A percentile compares a stretch with the other conserved stretches of the same genome.
Conservation (phyloP, 441 rosid species). For the Sinapis alba region DNA sequence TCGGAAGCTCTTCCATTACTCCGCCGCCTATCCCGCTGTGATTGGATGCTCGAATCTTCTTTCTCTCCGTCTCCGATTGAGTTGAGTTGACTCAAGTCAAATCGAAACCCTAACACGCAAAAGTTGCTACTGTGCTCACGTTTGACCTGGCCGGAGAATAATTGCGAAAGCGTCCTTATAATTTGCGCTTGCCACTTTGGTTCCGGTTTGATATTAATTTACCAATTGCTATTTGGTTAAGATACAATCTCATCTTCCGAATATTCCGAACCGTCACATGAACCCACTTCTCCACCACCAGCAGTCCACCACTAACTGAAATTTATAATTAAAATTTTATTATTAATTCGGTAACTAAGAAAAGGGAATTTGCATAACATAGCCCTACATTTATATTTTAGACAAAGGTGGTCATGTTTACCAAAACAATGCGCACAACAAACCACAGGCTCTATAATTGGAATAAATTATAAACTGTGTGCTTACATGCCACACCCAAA, state of each 20-base stretch:
- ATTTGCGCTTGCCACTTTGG: not conserved
- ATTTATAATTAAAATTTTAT: not conserved
- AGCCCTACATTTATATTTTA: not conserved
- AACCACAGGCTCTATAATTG: not conserved
- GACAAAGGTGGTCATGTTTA: not conserved
- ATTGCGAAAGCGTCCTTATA: not conserved
- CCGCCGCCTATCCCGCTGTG: not conserved
- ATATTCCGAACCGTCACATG: slow-evolving; percentile 12
- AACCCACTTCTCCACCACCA: slow-evolving; percentile 26
- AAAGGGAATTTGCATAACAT: not conserved
- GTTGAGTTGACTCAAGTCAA: slow-evolving; percentile 22
- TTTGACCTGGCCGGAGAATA: not conserved
- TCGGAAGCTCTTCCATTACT: slow-evolving; percentile 39
- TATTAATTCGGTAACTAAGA: not conserved
- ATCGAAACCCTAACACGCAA: not conserved
- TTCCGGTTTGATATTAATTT: slow-evolving; percentile 7
- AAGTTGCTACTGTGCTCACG: not conserved
- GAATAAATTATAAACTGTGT: not conserved
- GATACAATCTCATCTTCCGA: slow-evolving; percentile 13
- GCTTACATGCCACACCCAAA: not conserved
- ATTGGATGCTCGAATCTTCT: not conserved
- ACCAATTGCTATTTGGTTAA: not conserved
- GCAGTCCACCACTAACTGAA: no score
- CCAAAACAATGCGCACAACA: not conserved
- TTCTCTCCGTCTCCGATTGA: slow-evolving; percentile 15